Conservation (phyloP, 257 asterid genomes). For the Salvia rosmarinus region DNA sequence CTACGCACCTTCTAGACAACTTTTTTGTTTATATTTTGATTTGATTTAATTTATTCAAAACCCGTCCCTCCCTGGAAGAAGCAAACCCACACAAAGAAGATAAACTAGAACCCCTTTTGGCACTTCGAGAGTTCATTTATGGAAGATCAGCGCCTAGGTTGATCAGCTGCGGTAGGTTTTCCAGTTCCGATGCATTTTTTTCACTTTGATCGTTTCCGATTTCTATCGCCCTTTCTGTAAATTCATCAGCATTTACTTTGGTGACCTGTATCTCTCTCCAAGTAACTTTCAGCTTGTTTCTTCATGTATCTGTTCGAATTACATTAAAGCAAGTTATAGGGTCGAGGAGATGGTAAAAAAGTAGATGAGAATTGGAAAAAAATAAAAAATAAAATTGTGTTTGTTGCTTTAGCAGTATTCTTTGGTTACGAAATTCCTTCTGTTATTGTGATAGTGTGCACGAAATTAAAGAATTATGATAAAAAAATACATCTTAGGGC, state of each 20-base stretch:
- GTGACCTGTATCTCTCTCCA: not conserved
- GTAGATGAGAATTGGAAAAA: not conserved
- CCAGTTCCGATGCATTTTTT: not conserved
- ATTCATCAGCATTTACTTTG: constrained; percentile 1
- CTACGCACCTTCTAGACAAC: no score
- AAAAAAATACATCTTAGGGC: not conserved
- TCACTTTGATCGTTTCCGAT: not conserved
- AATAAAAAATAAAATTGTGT: not conserved
- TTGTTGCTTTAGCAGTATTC: not conserved
- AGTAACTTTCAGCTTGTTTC: not conserved
- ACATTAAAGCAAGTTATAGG: not conserved
- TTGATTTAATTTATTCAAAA: not conserved
- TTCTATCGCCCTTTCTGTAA: not conserved
- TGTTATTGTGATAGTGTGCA: not conserved
- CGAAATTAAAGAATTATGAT: not conserved
- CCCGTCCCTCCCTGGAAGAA: not conserved
- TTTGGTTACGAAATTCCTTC: not conserved
- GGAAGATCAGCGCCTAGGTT: constrained; percentile 3
- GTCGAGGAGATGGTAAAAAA: not conserved
- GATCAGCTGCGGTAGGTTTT: constrained; percentile 5
- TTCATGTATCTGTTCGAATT: not conserved
- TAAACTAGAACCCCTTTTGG: not conserved
- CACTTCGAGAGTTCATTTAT: not conserved
- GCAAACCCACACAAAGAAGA: not conserved
- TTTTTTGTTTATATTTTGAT: not conserved